Conservation (phyloP, 2,329 filamentous ascomycete species). For the Aspergillus fischeri region DNA sequence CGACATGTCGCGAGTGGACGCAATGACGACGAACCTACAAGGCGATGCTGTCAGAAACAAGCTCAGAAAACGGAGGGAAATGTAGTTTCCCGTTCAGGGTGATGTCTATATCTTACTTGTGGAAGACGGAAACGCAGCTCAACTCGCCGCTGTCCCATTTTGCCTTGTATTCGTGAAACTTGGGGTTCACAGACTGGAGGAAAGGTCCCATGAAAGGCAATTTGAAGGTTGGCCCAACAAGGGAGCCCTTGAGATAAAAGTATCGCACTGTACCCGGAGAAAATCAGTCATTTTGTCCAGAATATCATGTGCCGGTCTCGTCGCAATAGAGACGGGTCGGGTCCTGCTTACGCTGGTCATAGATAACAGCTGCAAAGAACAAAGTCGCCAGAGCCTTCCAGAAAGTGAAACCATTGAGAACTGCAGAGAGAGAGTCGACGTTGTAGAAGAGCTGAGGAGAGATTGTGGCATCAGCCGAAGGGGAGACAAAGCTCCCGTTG, state of each 20-base stretch:
- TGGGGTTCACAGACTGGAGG: conserved; percentile 83
- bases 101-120: conserved; percentile 65
- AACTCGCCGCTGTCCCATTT: conserved; percentile 91
- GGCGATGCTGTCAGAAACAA: background rate
- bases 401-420: conserved; percentile 56
- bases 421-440: conserved; percentile 50
- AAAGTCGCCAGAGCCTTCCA: conserved; percentile 68
- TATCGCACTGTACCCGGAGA: conserved; percentile 59
- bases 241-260: conserved; percentile 68
- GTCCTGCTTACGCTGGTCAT: conserved; percentile 76
- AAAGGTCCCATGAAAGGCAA: conserved; percentile 93
- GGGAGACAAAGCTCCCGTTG: conserved; percentile 67
- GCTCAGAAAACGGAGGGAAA: background rate
- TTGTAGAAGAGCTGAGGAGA: conserved; percentile 50
- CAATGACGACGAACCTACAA: conserved; percentile 88
- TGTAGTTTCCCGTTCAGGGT: background rate
- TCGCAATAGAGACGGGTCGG: background rate
- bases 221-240: conserved; percentile 71
- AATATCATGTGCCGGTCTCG: background rate
- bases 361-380: conserved; percentile 67
- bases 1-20: conserved; percentile 88
- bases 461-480: conserved; percentile 60
- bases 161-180: conserved; percentile 82
- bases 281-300: conserved; percentile 1
- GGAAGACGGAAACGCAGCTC: conserved; percentile 97